Evolutionary conservation across 352 stramenopile genomes (phyloP), one percentile per base, ranked within the genome.

Genomic region (Phytophthora cactorum): DNA sequence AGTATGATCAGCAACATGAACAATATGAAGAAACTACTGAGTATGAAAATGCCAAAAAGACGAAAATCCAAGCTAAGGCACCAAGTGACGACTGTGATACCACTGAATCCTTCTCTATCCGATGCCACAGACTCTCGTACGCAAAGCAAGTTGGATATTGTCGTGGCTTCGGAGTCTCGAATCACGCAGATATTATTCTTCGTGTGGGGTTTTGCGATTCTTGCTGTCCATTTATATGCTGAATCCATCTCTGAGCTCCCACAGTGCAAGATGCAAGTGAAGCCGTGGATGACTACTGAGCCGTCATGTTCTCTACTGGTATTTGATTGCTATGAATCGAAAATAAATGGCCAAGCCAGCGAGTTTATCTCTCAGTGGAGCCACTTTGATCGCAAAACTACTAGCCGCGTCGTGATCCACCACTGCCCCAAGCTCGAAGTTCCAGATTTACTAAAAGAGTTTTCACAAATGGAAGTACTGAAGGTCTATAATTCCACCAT

Each of bases 401-500:
- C 84, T 1, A 41, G 43, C 14, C 49, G 77, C 15, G 45, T 87
- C n/a, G 55, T 76, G 25, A 57, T 86, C 22, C 72, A 75, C 17
- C 74, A 89, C 52, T 89, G 77, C 32, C 51, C 53, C 0, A 41
- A 50, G 5, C 34, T 88, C 1, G 70, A 86, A 34, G 59, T 85
- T 6, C 52, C 68, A 1, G 41, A 51, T 1, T 12, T 27, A 0
- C n/a, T 88, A 4, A 52, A 69, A 6, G 12, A 45, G 0, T 81
- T 84, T 43, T 70, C 43, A 2, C 31, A 45, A 4, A 47, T 85
- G 2, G 43, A 77, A 22, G 64, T 62, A 1, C 31, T 83, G 1
- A 81, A 83, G 51, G 46, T 81, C 7, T 84, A 79, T 64, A 85
- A 84, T 47, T 72, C 74, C 2, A 81, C 74, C 9, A 65, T 88